Conservation (phyloP, 108 stramenopile species). For the Cyclotella choctawhatcheeana region DNA sequence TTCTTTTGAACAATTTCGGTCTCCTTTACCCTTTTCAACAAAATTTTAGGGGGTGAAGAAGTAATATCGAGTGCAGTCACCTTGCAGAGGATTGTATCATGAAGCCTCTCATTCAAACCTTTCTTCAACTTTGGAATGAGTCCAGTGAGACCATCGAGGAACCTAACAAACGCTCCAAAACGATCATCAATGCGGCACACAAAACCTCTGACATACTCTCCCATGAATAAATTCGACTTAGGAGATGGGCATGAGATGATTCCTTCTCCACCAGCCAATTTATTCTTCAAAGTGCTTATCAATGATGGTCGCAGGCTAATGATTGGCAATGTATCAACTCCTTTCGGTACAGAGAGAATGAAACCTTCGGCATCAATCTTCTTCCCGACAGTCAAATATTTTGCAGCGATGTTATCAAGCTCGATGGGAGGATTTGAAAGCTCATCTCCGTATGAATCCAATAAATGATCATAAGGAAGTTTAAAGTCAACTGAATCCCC, state of each 20-base stretch:
- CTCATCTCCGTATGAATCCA: constrained; percentile 68
- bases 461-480: constrained; percentile 78
- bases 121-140: constrained; percentile 81
- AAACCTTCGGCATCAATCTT: constrained; percentile 72
- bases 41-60: constrained; percentile 61
- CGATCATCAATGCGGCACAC: constrained; percentile 71
- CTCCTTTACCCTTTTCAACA: constrained; percentile 54
- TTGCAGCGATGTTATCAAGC: constrained; percentile 64
- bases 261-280: constrained; percentile 26
- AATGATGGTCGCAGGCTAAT: constrained; percentile 72
- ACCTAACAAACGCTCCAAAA: constrained; percentile 85
- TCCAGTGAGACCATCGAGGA: constrained; percentile 81
- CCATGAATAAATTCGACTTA: constrained; percentile 64
- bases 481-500: constrained; percentile 71
- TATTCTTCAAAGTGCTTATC: constrained; percentile 54
- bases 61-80: constrained; percentile 81
- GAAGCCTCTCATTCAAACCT: constrained; percentile 66
- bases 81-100: constrained; percentile 65
- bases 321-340: constrained; percentile 60
- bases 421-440: constrained; percentile 60
- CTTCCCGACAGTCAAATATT: constrained; percentile 71
- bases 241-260: constrained; percentile 57
- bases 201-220: constrained; percentile 71
- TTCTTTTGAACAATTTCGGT: constrained; percentile 33
- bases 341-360: constrained; percentile 62